These are phyloP conservation scores for Eutrema japonicum DNA, from an alignment of 345 rosid genomes.

Conservation along the genomic window DNA sequence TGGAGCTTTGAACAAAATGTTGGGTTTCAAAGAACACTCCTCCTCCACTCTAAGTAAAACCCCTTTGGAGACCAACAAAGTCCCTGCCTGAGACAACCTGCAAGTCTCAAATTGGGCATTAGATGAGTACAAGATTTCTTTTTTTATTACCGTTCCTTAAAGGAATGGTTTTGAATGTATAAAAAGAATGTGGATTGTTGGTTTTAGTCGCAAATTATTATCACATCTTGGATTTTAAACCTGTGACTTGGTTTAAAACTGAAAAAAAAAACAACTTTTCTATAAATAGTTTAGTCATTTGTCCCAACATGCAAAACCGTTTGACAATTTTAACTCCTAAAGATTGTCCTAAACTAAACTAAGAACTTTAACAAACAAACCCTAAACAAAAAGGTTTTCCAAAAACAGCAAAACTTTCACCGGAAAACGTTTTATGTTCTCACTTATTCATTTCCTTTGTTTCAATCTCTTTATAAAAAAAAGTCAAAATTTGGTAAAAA, in stretches of 20 bases:
- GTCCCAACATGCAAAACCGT: background rate
- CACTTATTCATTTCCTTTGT: slow-evolving; percentile 4
- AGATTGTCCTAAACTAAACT: background rate
- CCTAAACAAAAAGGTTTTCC: background rate
- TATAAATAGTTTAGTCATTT: background rate
- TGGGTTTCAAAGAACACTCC: slow-evolving; percentile 54
- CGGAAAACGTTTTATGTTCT: slow-evolving; percentile 1
- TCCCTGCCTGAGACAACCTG: slow-evolving; percentile 50
- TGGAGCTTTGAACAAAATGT: slow-evolving; percentile 86
- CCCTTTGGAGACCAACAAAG: slow-evolving; percentile 40
- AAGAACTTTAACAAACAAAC: slow-evolving; percentile 6
- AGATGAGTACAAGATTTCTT: background rate
- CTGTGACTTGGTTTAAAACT: background rate
- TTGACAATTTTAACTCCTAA: background rate
- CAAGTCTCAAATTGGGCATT: background rate
- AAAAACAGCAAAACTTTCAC: background rate
- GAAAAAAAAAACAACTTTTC: background rate
- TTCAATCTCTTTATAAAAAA: background rate
- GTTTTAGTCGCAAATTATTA: background rate
- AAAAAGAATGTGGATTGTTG: background rate
- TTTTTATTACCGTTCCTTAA: background rate
- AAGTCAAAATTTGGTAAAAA: background rate
- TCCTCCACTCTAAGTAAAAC: slow-evolving; percentile 17
- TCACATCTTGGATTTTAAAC: background rate
- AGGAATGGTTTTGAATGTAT: background rate